These are phyloP conservation scores for Centrapalus pauciflorus DNA, from an alignment of 129 eudicot genomes.

Conservation along the genomic window DNA sequence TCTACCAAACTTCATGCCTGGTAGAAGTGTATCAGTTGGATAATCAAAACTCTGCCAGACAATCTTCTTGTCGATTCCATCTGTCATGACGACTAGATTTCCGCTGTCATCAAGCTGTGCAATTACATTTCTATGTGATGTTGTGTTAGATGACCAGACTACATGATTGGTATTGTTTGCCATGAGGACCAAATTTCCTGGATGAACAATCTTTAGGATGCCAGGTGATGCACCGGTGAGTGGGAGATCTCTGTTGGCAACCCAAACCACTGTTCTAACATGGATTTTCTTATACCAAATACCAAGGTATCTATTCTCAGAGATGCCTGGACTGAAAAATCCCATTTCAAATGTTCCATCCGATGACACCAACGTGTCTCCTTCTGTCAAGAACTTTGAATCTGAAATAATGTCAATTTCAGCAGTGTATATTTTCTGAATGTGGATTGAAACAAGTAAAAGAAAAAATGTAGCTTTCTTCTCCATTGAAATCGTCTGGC, in stretches of 20 bases:
- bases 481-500: background rate
- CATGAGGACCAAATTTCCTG: slow-evolving; percentile 6
- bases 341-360: slow-evolving; percentile 23
- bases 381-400: slow-evolving; percentile 11
- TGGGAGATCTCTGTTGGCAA: slow-evolving; percentile 25
- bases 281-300: slow-evolving; percentile 25
- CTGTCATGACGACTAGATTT: slow-evolving; percentile 32
- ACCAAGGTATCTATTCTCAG: slow-evolving; percentile 19
- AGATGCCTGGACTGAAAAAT: slow-evolving; percentile 2
- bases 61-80: background rate
- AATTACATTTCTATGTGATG: slow-evolving; percentile 5
- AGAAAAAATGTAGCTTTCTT: background rate
- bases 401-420: slow-evolving; percentile 4
- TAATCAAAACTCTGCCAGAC: slow-evolving; percentile 60
- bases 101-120: slow-evolving; percentile 32
- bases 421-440: background rate
- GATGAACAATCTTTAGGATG: background rate
- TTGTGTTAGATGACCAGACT: slow-evolving; percentile 18
- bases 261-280: slow-evolving; percentile 20
- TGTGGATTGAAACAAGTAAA: background rate
- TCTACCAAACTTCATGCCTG: slow-evolving; percentile 38
- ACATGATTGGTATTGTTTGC: background rate
- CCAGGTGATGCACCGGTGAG: background rate
- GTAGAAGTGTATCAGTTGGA: slow-evolving; percentile 35
- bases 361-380: slow-evolving; percentile 20